Evolutionary conservation across 1,139 yeast species (phyloP).

Genomic region (Geotrichum macrosporum): DNA sequence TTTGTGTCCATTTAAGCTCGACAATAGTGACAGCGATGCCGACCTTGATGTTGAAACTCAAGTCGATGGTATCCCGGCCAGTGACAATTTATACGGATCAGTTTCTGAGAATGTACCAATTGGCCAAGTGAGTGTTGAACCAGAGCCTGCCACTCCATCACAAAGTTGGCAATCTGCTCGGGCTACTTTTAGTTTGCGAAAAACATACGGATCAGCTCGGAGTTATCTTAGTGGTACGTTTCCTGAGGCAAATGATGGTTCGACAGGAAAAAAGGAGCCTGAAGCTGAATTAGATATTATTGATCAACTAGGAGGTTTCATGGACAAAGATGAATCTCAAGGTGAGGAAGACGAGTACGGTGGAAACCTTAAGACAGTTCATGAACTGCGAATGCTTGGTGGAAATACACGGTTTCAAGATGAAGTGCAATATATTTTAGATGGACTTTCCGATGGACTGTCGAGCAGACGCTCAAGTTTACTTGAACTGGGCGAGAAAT

Average conservation of each 20-base stretch:
- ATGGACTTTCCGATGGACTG: conserved; percentile 33
- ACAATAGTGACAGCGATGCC: conserved; percentile 15
- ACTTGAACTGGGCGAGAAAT: conserved; percentile 33
- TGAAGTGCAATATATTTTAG: conserved; percentile 40
- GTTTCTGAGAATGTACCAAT: conserved; percentile 1
- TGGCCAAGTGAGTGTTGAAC: neutral
- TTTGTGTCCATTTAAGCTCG: conserved; percentile 7
- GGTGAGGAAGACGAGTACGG: conserved; percentile 17
- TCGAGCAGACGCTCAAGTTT: conserved; percentile 26
- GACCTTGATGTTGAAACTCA: conserved; percentile 11
- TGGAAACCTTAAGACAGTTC: conserved; percentile 27
- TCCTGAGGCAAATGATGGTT: neutral
- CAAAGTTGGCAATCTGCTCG: conserved; percentile 7
- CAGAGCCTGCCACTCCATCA: neutral
- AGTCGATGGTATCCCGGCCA: neutral
- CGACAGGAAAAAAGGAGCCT: neutral
- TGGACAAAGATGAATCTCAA: conserved; percentile 19
- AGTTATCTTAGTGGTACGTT: conserved; percentile 16
- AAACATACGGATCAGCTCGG: conserved; percentile 17
- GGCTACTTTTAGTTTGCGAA: conserved; percentile 12
- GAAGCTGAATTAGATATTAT: conserved; percentile 11
- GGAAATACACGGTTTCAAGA: conserved; percentile 36
- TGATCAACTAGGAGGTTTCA: conserved; percentile 14
- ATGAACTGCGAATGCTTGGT: conserved; percentile 42
- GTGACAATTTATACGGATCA: conserved; percentile 1